A percentile compares a stretch with the other conserved stretches of the same genome.
phyloP scores from a whole-genome alignment of 305 asterid genomes.

The Fraxinus paxiana region DNA sequence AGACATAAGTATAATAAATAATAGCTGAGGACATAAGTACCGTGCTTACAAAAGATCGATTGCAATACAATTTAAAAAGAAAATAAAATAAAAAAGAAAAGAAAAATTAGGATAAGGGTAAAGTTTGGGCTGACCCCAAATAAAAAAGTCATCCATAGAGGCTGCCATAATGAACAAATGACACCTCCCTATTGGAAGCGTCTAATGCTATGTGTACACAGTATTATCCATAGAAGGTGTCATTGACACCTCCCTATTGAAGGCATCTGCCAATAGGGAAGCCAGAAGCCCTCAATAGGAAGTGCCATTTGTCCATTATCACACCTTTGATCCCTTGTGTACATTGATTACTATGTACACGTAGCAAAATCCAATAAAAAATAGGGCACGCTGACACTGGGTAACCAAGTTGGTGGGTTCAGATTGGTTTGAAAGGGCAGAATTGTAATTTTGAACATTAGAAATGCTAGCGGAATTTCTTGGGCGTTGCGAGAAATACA shows the following conservation, averaged over 20 bases:
- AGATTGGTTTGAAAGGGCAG: slow-evolving; percentile 25
- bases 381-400: neutral
- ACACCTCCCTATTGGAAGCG: too few species aligned
- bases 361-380: too few species aligned
- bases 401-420: neutral
- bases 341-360: too few species aligned
- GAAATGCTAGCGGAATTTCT: slow-evolving; percentile 24
- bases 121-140: neutral
- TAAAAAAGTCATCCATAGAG: too few species aligned
- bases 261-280: too few species aligned
- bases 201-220: too few species aligned
- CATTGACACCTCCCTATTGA: too few species aligned
- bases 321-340: too few species aligned
- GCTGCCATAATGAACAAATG: too few species aligned
- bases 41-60: neutral
- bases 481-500: slow-evolving; percentile 23
- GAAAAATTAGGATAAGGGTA: neutral
- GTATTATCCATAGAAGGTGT: too few species aligned
- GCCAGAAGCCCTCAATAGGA: too few species aligned
- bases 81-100: neutral
- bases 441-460: slow-evolving; percentile 12
- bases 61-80: neutral
- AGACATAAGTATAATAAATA: neutral
- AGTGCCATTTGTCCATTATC: too few species aligned
- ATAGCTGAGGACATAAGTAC: neutral